Base-by-base conservation (phyloP, 768 basidiomycete species). In the Clavaria fumosa region DNA sequence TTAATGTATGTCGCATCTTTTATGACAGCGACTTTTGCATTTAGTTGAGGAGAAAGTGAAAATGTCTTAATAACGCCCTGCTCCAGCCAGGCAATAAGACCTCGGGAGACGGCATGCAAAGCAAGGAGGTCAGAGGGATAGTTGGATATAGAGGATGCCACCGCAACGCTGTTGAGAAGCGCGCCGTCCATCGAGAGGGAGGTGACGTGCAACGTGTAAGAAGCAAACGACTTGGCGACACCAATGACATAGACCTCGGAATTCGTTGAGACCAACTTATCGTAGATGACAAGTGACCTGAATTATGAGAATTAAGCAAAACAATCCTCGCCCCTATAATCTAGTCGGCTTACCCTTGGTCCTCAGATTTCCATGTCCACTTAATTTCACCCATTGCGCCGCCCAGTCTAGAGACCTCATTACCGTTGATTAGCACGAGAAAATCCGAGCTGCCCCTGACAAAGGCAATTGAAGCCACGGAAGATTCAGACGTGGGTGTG, bases 311-410 rank as follows among this genome's bases (percentile, higher is more conserved):
- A n/a, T n/a, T n/a, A n/a, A n/a, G n/a, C n/a, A n/a, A n/a, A n/a
- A n/a, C n/a, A n/a, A n/a, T n/a, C n/a, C n/a, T n/a, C n/a, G n/a
- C n/a, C n/a, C n/a, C n/a, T n/a, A n/a, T n/a, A n/a, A n/a, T n/a
- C n/a, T n/a, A n/a, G n/a, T 19, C 34, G 26, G 24, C n/a, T 34
- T 23, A 31, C 83, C 64, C 67, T 34, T 75, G 67, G 49, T 82
- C 79, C 10, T 63, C 61, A 17, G 75, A 66, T n/a, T 62, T 64
- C 79, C 84, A 89, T 1, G 56, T 61, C 89, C 88, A 93, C 18
- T 58, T 51, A 1, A 60, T 55, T 6, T 68, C 59, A 1, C 84
- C 84, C 1, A 64, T 67, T 2, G 42, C 49, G 1, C 60, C 50
- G 40, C 70, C 54, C 10, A 90, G 43, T n/a, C n/a, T n/a, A n/a